Evolutionary conservation across 73 alveolate genomes (phyloP).

Genomic region (Tetrahymena elliotti): DNA sequence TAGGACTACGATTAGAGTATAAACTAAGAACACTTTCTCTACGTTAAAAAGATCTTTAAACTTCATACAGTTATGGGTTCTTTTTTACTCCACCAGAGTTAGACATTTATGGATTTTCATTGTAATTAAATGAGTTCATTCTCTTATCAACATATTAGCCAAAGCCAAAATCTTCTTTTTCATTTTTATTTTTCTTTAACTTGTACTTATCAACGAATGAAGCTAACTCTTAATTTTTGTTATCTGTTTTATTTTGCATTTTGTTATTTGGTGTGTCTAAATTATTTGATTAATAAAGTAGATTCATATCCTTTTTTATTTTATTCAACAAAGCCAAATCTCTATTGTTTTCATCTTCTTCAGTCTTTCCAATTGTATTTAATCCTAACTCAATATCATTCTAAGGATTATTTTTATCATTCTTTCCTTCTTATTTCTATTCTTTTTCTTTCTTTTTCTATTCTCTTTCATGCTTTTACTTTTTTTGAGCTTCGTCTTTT

Average conservation of each 20-base stretch:
- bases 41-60: not conserved
- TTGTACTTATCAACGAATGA: not conserved
- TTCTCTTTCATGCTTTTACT: not conserved
- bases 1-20: not conserved
- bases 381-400: not conserved
- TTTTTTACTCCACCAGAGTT: not conserved
- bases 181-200: not conserved
- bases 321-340: not conserved
- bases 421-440: not conserved
- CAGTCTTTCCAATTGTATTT: not conserved
- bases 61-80: not conserved
- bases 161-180: not conserved
- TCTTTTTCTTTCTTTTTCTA: not conserved
- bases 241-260: not conserved
- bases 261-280: not conserved
- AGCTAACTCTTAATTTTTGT: not conserved
- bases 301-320: not conserved
- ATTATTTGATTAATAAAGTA: not conserved
- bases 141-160: not conserved
- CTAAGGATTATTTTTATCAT: not conserved
- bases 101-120: not conserved
- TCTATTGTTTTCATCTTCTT: not conserved
- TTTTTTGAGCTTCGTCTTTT: not conserved
- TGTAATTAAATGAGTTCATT: not conserved
- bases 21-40: not conserved